Conservation (phyloP, 192 early-diverging fungal genomes). For the Entomortierella chlamydospora region DNA sequence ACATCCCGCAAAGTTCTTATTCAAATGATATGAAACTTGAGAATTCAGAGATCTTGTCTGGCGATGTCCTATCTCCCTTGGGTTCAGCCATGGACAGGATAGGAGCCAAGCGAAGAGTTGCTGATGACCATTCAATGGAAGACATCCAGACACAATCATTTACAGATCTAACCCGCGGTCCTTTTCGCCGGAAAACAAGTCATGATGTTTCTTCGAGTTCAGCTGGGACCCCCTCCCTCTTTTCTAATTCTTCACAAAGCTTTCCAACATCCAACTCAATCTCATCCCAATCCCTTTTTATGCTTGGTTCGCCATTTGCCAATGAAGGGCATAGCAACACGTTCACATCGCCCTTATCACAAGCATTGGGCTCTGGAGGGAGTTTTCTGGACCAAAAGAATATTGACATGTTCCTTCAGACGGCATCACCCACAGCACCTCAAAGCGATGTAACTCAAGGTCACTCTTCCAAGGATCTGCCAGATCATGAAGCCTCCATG, state of each 20-base stretch:
- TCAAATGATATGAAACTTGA: conserved; percentile 14
- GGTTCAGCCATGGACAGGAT: conserved; percentile 18
- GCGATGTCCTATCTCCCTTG: conserved; percentile 29
- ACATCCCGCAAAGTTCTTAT: conserved; percentile 17
- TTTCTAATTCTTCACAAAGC: not conserved
- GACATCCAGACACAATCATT: conserved; percentile 19
- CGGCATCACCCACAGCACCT: not conserved
- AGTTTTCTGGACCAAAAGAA: conserved; percentile 49
- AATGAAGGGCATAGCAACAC: conserved; percentile 14
- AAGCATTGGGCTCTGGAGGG: conserved; percentile 4
- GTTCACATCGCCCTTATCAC: conserved; percentile 21
- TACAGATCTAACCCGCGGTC: conserved; percentile 27
- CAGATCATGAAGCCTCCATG: conserved; percentile 21
- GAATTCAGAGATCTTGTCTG: conserved; percentile 22
- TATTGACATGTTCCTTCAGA: conserved; percentile 39
- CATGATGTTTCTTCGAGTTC: conserved; percentile 20
- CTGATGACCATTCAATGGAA: conserved; percentile 35
- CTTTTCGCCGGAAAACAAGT: conserved; percentile 54
- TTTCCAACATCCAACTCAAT: conserved; percentile 5
- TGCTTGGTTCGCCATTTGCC: conserved; percentile 37
- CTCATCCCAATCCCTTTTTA: conserved; percentile 28
- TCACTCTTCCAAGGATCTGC: conserved; percentile 1
- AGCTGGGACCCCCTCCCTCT: not conserved
- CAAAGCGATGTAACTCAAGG: not conserved
- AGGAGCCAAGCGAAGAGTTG: conserved; percentile 36